phyloP scores from a whole-genome alignment of 2,329 filamentous ascomycete genomes.

The Rutstroemia sp. region DNA sequence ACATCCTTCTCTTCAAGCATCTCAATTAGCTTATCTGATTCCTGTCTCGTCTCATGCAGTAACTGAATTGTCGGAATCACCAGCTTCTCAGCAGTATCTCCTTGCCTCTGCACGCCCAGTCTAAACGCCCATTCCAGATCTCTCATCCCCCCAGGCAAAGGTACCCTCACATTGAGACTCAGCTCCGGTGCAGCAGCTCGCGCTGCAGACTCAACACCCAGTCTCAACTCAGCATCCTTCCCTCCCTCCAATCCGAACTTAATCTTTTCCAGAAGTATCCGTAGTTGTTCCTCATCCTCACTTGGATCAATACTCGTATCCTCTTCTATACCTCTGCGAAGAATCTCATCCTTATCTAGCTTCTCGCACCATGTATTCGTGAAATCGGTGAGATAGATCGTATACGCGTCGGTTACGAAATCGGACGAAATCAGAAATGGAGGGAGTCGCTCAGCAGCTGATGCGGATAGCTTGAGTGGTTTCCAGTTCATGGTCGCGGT shows the following conservation, averaged over 20 bases:
- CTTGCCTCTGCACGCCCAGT: slow-evolving; percentile 35
- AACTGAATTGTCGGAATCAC: slow-evolving; percentile 39
- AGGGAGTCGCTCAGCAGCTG: slow-evolving; percentile 37
- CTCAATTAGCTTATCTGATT: slow-evolving; percentile 38
- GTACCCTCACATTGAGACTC: slow-evolving; percentile 42
- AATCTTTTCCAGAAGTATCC: slow-evolving; percentile 59
- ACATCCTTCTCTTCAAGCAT: slow-evolving; percentile 45
- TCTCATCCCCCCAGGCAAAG: slow-evolving; percentile 54
- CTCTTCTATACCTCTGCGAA: slow-evolving; percentile 52
- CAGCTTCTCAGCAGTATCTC: slow-evolving; percentile 37
- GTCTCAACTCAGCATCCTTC: slow-evolving; percentile 36
- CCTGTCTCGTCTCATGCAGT: slow-evolving; percentile 32
- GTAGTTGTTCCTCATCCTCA: slow-evolving; percentile 57
- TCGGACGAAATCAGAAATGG: slow-evolving; percentile 55
- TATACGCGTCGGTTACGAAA: slow-evolving; percentile 52
- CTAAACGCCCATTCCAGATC: slow-evolving; percentile 59
- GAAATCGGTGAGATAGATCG: slow-evolving; percentile 62
- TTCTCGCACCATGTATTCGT: slow-evolving; percentile 66
- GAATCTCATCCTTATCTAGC: slow-evolving; percentile 54
- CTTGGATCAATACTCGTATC: slow-evolving; percentile 65
- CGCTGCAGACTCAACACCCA: slow-evolving; percentile 32
- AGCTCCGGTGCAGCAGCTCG: slow-evolving; percentile 29
- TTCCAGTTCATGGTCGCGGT: slow-evolving; percentile 20
- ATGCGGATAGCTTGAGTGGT: slow-evolving; percentile 15
- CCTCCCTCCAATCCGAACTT: slow-evolving; percentile 38